A percentile compares a stretch with the other conserved stretches of the same genome.
These are phyloP conservation scores for Arachnomyces sp. DNA, from an alignment of 2,329 filamentous ascomycete genomes.

Conservation along the genomic window DNA sequence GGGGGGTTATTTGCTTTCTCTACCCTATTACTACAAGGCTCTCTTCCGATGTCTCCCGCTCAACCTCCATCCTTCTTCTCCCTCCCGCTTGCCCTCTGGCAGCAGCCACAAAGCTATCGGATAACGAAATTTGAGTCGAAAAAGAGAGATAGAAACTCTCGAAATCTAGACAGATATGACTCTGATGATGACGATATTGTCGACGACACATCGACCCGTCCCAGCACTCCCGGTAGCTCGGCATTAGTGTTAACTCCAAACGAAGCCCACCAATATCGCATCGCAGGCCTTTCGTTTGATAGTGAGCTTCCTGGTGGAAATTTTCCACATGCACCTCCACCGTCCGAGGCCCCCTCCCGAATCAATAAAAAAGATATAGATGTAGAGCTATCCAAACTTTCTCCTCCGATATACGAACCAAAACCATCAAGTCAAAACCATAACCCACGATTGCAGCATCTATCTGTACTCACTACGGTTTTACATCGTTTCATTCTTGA, in stretches of 20 bases:
- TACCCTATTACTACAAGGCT: background rate
- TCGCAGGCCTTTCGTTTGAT: constrained; percentile 32
- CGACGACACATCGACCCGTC: constrained; percentile 15
- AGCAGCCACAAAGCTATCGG: constrained; percentile 28
- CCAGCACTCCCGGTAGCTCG: constrained; percentile 10
- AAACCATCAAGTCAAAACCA: constrained; percentile 23
- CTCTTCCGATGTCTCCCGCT: constrained; percentile 19
- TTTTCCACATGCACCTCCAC: constrained; percentile 33
- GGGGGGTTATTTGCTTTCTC: too few relatives aligned
- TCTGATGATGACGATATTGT: constrained; percentile 20
- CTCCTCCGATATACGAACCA: constrained; percentile 27
- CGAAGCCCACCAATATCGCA: constrained; percentile 36
- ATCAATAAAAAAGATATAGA: constrained; percentile 16
- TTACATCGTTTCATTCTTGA: constrained; percentile 64
- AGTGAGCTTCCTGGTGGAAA: constrained; percentile 30
- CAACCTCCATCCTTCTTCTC: constrained; percentile 29
- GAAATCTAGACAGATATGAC: constrained; percentile 9
- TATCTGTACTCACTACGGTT: constrained; percentile 59
- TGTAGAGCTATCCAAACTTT: constrained; percentile 22
- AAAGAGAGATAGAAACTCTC: constrained; percentile 24
- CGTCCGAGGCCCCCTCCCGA: constrained; percentile 7
- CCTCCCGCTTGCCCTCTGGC: constrained; percentile 29
- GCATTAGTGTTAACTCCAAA: constrained; percentile 29
- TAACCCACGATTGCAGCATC: constrained; percentile 43
- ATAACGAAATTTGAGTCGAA: constrained; percentile 26